Percentiles rank a stretch among this genome's conserved stretches.
Evolutionary conservation across 371 early-diverging fungal species (phyloP).

Genomic region (Blakeslea trispora): DNA sequence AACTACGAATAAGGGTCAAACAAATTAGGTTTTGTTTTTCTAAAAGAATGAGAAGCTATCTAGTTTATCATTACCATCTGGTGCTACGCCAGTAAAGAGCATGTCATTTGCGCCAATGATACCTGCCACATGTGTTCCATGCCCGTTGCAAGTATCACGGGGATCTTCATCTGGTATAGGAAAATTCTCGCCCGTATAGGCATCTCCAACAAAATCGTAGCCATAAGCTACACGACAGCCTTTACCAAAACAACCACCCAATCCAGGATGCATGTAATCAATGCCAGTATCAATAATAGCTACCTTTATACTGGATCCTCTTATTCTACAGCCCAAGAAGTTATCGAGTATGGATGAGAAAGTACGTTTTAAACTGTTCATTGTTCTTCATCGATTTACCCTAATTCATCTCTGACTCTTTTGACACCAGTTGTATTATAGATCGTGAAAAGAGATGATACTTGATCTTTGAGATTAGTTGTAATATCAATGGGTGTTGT

Average conservation of each 20-base stretch:
- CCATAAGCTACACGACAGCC: conserved; percentile 64
- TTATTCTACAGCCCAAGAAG: no score
- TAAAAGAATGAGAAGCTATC: no score
- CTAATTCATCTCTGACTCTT: conserved; percentile 31
- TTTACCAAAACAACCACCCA: conserved; percentile 72
- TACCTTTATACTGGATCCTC: conserved; percentile 30
- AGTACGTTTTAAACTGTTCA: no score
- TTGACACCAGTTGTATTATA: conserved; percentile 42
- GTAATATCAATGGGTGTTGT: background rate
- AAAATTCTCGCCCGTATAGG: conserved; percentile 26
- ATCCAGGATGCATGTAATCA: conserved; percentile 69
- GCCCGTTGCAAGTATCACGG: conserved; percentile 31
- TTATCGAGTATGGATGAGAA: no score
- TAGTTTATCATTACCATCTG: conserved; percentile 43
- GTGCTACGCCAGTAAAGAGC: conserved; percentile 64
- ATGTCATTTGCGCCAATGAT: conserved; percentile 63
- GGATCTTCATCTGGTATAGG: conserved; percentile 33
- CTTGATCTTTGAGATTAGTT: background rate
- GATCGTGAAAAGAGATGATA: conserved; percentile 26
- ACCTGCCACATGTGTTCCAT: conserved; percentile 48
- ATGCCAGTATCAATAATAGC: conserved; percentile 54
- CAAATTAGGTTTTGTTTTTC: no score
- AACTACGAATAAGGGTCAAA: conserved; percentile 29
- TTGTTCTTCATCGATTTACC: conserved; percentile 14
- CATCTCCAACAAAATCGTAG: conserved; percentile 61